Evolutionary conservation across 2,329 filamentous ascomycete genomes (phyloP).

Genomic region (Drechslerella coelobrocha): DNA sequence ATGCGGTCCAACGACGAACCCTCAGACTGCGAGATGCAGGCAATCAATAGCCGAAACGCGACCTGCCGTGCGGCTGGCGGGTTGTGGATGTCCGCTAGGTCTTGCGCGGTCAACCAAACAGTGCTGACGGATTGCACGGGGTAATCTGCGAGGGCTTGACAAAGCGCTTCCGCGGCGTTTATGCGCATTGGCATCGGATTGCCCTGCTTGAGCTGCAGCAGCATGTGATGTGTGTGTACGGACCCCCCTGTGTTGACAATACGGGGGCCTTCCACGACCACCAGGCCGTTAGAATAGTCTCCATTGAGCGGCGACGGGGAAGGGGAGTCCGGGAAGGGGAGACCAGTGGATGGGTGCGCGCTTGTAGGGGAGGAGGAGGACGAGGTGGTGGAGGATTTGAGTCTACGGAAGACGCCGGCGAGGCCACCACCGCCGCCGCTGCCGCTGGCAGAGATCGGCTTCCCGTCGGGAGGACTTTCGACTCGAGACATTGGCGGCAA

Average conservation of each 20-base stretch:
- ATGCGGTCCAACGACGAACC: constrained; percentile 72
- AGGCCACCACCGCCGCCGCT: constrained; percentile 18
- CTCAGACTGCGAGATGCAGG: constrained; percentile 69
- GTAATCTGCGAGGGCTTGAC: constrained; percentile 53
- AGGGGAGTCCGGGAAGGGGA: constrained; percentile 14
- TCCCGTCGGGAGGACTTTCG: constrained; percentile 40
- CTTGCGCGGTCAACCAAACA: constrained; percentile 72
- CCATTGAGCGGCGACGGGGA: constrained; percentile 20
- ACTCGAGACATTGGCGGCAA: constrained; percentile 43
- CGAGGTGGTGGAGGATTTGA: constrained; percentile 43
- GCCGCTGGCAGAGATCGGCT: constrained; percentile 23
- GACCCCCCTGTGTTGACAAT: constrained; percentile 35
- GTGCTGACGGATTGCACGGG: constrained; percentile 60
- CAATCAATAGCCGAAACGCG: constrained; percentile 71
- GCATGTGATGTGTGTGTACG: constrained; percentile 49
- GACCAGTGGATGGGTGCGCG: constrained; percentile 28
- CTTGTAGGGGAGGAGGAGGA: constrained; percentile 37
- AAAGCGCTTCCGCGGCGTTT: constrained; percentile 53
- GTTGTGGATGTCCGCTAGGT: constrained; percentile 68
- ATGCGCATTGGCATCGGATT: constrained; percentile 54
- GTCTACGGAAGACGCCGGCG: constrained; percentile 41
- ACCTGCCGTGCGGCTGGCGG: constrained; percentile 64
- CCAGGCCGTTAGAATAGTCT: constrained; percentile 30
- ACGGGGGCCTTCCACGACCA: constrained; percentile 15
- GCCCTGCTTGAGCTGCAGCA: constrained; percentile 52